These are phyloP conservation scores for Tylopilus balloui DNA, from an alignment of 768 basidiomycete genomes.

Conservation along the genomic window DNA sequence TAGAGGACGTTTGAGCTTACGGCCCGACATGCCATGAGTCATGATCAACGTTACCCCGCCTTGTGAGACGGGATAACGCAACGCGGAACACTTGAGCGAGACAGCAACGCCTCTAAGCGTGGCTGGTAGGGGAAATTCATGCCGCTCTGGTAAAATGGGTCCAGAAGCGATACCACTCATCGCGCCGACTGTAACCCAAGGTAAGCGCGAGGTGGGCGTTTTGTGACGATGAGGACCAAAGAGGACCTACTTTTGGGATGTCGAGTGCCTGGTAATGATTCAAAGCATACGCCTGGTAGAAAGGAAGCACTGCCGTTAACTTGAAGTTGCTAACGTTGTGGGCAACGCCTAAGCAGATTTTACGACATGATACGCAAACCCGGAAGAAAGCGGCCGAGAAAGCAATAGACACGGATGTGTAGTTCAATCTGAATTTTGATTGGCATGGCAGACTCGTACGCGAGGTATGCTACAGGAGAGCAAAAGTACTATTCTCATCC, in stretches of 20 bases:
- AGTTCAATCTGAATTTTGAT: too few relatives aligned
- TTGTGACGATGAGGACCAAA: background rate
- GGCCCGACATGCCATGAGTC: slow-evolving; percentile 26
- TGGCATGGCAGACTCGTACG: too few relatives aligned
- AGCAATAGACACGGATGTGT: too few relatives aligned
- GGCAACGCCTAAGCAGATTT: too few relatives aligned
- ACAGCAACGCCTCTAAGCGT: slow-evolving; percentile 16
- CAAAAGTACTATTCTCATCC: too few relatives aligned
- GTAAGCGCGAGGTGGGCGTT: background rate
- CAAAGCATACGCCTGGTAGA: too few relatives aligned
- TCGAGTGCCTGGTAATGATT: background rate
- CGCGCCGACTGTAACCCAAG: background rate
- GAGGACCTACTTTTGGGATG: background rate
- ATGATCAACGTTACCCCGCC: slow-evolving; percentile 25
- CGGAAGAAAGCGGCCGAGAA: too few relatives aligned
- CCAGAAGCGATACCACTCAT: slow-evolving; percentile 2
- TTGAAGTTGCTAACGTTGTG: too few relatives aligned
- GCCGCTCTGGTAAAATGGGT: slow-evolving; percentile 14
- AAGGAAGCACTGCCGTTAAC: too few relatives aligned
- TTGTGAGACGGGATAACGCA: slow-evolving; percentile 25
- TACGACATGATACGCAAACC: too few relatives aligned
- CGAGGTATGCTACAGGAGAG: too few relatives aligned
- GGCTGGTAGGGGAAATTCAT: slow-evolving; percentile 12
- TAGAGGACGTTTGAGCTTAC: slow-evolving; percentile 11
- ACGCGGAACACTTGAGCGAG: slow-evolving; percentile 20